Conservation (phyloP, 495 filamentous ascomycete species). For the Penicillium ucsense region DNA sequence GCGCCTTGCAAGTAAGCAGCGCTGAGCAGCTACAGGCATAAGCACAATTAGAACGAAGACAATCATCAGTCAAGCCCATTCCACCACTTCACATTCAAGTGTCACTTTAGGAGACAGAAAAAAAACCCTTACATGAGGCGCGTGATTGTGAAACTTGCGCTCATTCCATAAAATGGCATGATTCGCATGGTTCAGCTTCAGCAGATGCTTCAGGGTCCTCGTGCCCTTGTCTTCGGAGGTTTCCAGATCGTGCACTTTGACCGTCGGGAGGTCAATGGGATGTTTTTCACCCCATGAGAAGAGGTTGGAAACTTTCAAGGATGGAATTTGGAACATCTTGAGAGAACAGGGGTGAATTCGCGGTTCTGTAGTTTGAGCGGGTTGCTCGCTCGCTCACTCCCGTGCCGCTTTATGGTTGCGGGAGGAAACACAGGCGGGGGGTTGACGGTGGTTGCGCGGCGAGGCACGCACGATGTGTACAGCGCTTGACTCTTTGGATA, state of each 20-base stretch:
- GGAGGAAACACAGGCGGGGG: no score
- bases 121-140: slow-evolving; percentile 55
- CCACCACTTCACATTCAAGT: no score
- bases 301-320: slow-evolving; percentile 8
- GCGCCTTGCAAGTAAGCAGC: slow-evolving; percentile 82
- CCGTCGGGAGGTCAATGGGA: slow-evolving; percentile 55
- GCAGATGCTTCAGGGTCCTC: slow-evolving; percentile 76
- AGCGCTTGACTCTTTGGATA: no score
- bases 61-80: no score
- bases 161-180: slow-evolving; percentile 72
- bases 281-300: slow-evolving; percentile 16
- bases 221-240: slow-evolving; percentile 65
- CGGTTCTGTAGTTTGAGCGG: no score
- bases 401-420: no score
- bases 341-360: no score
- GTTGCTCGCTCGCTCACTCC: no score
- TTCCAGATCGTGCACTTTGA: slow-evolving; percentile 70
- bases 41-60: no score
- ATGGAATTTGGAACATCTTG: slow-evolving; percentile 22
- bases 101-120: neutral
- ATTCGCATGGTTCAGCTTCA: slow-evolving; percentile 87
- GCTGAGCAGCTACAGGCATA: slow-evolving; percentile 46
- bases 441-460: no score
- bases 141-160: slow-evolving; percentile 77
- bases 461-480: no score